Evolutionary conservation across 345 rosid genomes (phyloP).

Genomic region (Sonneratia caseolaris): DNA sequence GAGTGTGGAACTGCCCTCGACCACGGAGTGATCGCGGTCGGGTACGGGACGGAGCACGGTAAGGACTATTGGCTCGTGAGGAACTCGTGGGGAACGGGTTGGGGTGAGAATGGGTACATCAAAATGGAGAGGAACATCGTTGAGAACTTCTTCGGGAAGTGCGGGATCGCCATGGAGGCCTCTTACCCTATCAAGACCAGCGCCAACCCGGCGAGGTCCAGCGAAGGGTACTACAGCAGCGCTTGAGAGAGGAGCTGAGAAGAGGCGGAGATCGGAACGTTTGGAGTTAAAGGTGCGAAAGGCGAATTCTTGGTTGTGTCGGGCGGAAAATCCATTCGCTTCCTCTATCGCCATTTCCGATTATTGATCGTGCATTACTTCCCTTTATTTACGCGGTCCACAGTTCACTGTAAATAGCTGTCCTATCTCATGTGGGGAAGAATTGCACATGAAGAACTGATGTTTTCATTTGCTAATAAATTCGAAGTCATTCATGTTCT

Average conservation of each 20-base stretch:
- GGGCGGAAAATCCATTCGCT: no score
- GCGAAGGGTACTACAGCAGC: constrained; percentile 22
- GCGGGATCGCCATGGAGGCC: constrained; percentile 21
- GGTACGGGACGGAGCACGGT: constrained; percentile 28
- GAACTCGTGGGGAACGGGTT: constrained; percentile 36
- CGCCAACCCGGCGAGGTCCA: constrained; percentile 12
- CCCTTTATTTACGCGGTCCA: no score
- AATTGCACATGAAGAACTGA: no score
- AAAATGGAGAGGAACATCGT: constrained; percentile 29
- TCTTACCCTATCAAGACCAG: constrained; percentile 18
- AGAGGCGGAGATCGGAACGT: no score
- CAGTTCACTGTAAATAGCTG: no score
- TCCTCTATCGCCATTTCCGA: no score
- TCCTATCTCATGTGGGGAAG: no score
- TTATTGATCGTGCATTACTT: no score
- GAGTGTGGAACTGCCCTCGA: constrained; percentile 31
- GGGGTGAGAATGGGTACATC: constrained; percentile 38
- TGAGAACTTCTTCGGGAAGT: constrained; percentile 10
- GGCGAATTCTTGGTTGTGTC: no score
- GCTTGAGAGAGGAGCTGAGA: constrained; percentile 17
- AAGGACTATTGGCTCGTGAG: constrained; percentile 32
- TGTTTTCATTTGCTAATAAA: no score
- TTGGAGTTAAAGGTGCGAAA: no score
- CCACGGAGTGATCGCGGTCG: constrained; percentile 34
- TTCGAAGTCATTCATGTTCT: no score